Conservation (phyloP, 371 early-diverging fungal species). For the Mortierella sp. region DNA sequence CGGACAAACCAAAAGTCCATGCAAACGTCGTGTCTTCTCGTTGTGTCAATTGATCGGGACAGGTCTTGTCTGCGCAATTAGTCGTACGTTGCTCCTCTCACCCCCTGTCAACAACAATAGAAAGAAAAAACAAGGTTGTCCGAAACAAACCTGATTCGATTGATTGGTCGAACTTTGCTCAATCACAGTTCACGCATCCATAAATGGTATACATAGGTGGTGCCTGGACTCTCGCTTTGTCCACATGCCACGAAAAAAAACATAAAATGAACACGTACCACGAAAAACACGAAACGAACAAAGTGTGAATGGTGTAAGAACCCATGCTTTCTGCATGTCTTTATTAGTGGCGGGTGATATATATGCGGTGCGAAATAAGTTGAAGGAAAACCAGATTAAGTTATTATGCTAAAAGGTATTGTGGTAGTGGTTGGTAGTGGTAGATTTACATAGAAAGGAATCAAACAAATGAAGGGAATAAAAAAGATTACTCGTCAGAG, state of each 20-base stretch:
- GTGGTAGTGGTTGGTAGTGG: neutral
- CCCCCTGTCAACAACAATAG: too few relatives aligned
- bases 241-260: neutral
- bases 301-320: too few relatives aligned
- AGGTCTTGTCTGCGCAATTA: too few relatives aligned
- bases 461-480: neutral
- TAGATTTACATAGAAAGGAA: too few relatives aligned
- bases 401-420: neutral
- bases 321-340: neutral
- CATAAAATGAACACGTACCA: too few relatives aligned
- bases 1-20: too few relatives aligned
- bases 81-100: too few relatives aligned
- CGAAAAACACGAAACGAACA: neutral
- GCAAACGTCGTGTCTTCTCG: too few relatives aligned
- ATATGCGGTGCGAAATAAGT: neutral
- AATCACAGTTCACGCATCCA: neutral
- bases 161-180: neutral
- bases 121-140: neutral
- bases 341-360: neutral
- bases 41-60: too few relatives aligned
- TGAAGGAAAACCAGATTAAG: neutral
- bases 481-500: constrained; percentile 29
- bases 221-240: neutral
- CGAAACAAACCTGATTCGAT: neutral
- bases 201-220: constrained; percentile 10